phyloP scores from a whole-genome alignment of 345 rosid species.

The Eutrema japonicum region DNA sequence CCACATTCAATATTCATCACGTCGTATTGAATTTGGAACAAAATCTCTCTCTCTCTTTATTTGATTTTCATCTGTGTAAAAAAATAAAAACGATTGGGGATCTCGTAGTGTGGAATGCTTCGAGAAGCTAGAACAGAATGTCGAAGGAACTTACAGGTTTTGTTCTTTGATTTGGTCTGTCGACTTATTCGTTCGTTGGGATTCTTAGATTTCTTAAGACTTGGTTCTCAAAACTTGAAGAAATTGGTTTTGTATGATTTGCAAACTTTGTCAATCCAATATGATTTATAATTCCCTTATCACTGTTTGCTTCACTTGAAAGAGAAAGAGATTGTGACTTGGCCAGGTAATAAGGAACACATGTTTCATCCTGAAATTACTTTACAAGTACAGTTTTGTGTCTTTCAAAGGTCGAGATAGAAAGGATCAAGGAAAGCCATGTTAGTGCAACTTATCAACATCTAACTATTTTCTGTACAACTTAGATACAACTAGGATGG shows the following conservation, averaged over 20 bases:
- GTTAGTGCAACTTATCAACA: neutral
- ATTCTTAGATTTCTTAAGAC: neutral
- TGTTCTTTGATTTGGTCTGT: slow-evolving; percentile 7
- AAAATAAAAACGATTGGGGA: slow-evolving; percentile 48
- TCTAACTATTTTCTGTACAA: no score
- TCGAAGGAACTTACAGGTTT: slow-evolving; percentile 88
- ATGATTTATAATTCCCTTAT: neutral
- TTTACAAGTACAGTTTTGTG: neutral
- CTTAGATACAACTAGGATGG: neutral
- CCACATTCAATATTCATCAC: no score
- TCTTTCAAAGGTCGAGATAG: slow-evolving; percentile 54
- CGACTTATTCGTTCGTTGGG: neutral
- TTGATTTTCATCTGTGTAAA: no score
- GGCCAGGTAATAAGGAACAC: neutral
- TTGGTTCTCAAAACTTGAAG: slow-evolving; percentile 5
- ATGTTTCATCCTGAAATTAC: neutral
- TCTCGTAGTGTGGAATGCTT: slow-evolving; percentile 85
- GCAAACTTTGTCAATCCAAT: no score
- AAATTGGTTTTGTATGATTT: neutral
- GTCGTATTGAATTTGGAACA: no score
- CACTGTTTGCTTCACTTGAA: no score
- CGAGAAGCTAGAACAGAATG: slow-evolving; percentile 83
- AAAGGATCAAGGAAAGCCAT: slow-evolving; percentile 61
- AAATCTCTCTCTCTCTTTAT: no score
- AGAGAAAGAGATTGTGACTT: no score